A percentile compares a stretch with the other conserved stretches of the same genome.
These are phyloP conservation scores for Mitragyna speciosa DNA, from an alignment of 257 asterid species.

Conservation along the genomic window DNA sequence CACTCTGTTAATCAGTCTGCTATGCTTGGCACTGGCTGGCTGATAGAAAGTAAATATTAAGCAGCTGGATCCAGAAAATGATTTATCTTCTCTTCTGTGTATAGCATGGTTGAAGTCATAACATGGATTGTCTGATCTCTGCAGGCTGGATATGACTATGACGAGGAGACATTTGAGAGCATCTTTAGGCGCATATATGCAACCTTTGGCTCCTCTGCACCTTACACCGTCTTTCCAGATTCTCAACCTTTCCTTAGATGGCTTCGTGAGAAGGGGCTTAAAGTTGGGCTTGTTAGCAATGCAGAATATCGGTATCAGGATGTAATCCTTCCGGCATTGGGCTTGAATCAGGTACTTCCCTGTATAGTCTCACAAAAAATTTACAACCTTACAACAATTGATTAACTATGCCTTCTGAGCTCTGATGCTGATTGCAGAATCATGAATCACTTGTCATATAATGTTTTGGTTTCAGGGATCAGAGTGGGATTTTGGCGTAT, in stretches of 20 bases:
- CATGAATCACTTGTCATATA: neutral
- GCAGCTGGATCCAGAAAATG: neutral
- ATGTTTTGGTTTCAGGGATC: constrained; percentile 58
- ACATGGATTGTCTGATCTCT: constrained; percentile 16
- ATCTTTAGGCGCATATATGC: constrained; percentile 79
- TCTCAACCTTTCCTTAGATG: constrained; percentile 82
- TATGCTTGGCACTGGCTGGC: neutral
- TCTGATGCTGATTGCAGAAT: neutral
- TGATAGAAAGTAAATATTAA: neutral
- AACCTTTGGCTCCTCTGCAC: constrained; percentile 94
- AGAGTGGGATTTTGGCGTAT: constrained; percentile 97
- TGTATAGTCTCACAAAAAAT: neutral
- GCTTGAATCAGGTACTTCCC: constrained; percentile 63
- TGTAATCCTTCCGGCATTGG: constrained; percentile 91
- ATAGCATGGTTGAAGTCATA: constrained; percentile 6
- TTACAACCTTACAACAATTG: neutral
- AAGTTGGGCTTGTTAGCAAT: constrained; percentile 87
- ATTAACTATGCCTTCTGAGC: neutral
- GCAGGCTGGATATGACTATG: constrained; percentile 97
- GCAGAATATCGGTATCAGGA: constrained; percentile 88
- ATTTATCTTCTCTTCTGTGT: neutral
- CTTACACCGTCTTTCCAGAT: constrained; percentile 74
- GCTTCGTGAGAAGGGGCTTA: constrained; percentile 63
- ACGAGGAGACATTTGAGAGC: constrained; percentile 89
- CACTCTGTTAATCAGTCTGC: neutral